Evolutionary conservation across 805 yeast genomes (phyloP).

Genomic region (Lipomyces yamanashiensis): DNA sequence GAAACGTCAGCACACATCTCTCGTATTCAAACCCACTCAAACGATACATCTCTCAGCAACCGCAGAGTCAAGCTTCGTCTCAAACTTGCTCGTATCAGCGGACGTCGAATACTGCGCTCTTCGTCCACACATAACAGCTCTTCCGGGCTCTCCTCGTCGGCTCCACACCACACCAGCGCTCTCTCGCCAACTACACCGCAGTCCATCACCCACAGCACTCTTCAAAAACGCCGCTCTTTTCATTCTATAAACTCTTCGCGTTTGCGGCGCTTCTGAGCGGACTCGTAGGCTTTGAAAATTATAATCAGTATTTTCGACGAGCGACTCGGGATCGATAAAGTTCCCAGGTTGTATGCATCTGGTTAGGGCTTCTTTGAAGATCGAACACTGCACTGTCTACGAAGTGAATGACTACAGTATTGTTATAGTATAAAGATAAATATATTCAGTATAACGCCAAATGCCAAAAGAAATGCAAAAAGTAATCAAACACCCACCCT

Average conservation of each 20-base stretch:
- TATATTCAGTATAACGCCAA: neutral
- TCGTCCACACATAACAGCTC: no score
- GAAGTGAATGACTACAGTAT: neutral
- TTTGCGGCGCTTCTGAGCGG: no score
- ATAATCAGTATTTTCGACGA: neutral
- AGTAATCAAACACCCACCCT: neutral
- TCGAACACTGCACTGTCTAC: neutral
- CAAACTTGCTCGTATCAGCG: neutral
- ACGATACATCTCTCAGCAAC: neutral
- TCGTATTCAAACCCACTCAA: neutral
- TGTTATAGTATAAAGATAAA: neutral
- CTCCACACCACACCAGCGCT: no score
- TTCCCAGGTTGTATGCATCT: neutral
- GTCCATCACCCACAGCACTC: no score
- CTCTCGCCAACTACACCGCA: no score
- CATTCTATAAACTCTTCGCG: no score
- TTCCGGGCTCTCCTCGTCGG: no score
- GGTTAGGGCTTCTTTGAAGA: neutral
- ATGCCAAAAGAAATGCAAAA: neutral
- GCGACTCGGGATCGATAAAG: neutral
- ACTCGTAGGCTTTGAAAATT: neutral
- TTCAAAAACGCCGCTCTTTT: no score
- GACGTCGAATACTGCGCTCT: no score
- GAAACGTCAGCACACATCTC: neutral
- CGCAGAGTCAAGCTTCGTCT: neutral